These are phyloP conservation scores for Aspergillus texensis DNA, from an alignment of 2,329 filamentous ascomycete genomes.

Conservation along the genomic window DNA sequence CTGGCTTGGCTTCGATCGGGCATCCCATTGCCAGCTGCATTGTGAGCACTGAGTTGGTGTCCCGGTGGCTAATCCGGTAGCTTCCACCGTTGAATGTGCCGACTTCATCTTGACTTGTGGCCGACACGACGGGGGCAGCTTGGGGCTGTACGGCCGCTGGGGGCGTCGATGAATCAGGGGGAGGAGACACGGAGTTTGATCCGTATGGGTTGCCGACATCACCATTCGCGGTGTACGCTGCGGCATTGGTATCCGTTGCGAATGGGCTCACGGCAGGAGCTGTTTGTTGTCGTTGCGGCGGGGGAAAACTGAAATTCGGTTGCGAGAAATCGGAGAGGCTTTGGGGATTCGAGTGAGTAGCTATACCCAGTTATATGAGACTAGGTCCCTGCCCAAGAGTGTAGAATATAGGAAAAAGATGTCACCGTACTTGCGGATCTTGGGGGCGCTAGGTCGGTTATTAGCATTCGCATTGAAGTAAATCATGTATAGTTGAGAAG, in stretches of 20 bases:
- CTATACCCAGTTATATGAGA: conserved; percentile 7
- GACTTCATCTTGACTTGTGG: conserved; percentile 73
- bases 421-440: conserved; percentile 15
- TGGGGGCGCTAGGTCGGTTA: conserved; percentile 9
- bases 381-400: too few species aligned
- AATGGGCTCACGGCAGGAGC: conserved; percentile 21
- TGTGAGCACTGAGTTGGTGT: conserved; percentile 86
- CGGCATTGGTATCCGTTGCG: conserved; percentile 16
- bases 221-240: conserved; percentile 12
- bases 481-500: too few species aligned
- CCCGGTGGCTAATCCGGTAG: conserved; percentile 88
- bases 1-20: conserved; percentile 78
- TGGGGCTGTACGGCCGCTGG: conserved; percentile 18
- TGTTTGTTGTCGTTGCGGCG: conserved; percentile 27
- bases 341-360: conserved; percentile 13
- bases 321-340: conserved; percentile 25
- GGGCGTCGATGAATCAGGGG: conserved; percentile 9
- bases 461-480: neutral
- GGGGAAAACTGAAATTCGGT: conserved; percentile 27
- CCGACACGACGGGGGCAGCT: neutral
- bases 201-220: neutral
- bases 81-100: conserved; percentile 97
- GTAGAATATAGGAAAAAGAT: neutral
- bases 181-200: conserved; percentile 5
- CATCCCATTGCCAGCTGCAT: conserved; percentile 88